Percentiles rank a stretch among this genome's conserved stretches.
phyloP scores from a whole-genome alignment of 208 protist species.

The Wallacemonas sp. region DNA sequence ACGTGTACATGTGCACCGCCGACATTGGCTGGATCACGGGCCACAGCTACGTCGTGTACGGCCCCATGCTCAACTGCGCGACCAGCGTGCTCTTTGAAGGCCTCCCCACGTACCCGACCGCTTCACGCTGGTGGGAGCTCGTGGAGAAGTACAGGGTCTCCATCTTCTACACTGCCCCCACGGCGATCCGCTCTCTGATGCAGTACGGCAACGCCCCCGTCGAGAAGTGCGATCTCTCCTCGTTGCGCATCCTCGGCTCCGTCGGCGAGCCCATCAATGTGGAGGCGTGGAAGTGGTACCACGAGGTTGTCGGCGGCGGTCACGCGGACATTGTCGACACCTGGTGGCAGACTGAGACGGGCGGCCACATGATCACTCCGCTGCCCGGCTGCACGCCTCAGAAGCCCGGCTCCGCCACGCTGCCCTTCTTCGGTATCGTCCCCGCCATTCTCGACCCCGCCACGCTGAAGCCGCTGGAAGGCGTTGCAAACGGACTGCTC shows the following conservation, averaged over 20 bases:
- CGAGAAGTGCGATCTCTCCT: constrained; percentile 67
- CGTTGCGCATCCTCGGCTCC: constrained; percentile 93
- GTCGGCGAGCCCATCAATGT: constrained; percentile 98
- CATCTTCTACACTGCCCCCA: constrained; percentile 98
- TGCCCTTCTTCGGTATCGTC: constrained; percentile 97
- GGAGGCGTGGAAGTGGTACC: constrained; percentile 95
- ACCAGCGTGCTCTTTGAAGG: constrained; percentile 97
- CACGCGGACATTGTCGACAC: constrained; percentile 96
- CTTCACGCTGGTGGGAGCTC: constrained; percentile 93
- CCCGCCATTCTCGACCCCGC: constrained; percentile 87
- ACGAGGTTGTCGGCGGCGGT: constrained; percentile 89
- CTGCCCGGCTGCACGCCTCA: constrained; percentile 92
- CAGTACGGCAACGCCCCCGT: constrained; percentile 77
- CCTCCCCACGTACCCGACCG: constrained; percentile 91
- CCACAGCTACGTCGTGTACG: constrained; percentile 98
- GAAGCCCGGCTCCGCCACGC: constrained; percentile 95
- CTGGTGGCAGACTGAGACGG: constrained; percentile 99
- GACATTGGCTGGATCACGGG: constrained; percentile 97
- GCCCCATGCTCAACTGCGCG: constrained; percentile 96
- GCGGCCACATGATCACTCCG: constrained; percentile 96
- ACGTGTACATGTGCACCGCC: constrained; percentile 96
- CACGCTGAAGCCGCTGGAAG: constrained; percentile 51
- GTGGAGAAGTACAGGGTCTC: constrained; percentile 95
- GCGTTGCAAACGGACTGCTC: constrained; percentile 82
- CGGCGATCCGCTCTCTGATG: constrained; percentile 91